Base-by-base conservation (phyloP, 2,329 filamentous ascomycete species). In the Nannizziopsis arthrosporioides region DNA sequence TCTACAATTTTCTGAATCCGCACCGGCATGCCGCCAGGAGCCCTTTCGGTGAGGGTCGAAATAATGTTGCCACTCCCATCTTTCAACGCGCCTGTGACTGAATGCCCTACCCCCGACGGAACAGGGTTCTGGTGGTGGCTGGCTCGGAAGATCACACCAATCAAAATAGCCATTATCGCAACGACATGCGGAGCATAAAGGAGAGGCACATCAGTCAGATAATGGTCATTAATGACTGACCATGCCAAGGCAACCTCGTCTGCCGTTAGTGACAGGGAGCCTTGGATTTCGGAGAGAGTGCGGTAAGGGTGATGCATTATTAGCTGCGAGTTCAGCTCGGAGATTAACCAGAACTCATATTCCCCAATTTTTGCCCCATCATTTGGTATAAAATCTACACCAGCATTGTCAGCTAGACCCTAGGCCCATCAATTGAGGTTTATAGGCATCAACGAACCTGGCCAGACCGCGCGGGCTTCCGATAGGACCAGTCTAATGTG, bases 231-330 rank as follows among this genome's bases (percentile, higher is more conserved):
- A 62, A 94, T 82, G 52, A 94, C 80, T 1, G 80, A 84, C 72
- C 84, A 84, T 27, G 87, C 85, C 30, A 93, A 73, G 40, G 79
- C 76, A 22, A 80, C 73, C 61, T 95, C 89, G 53, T 94, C 89
- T 49, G 80, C 76, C n/a, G 77, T 78, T 38, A 95, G 72, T 41
- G 73, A 71, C 50, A 94, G 76, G 50, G 84, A 78, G 45, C 72
- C 69, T 54, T 85, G 81, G 38, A 94, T 72, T 38, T 81, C 80
- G 3, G 76, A 76, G 27, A 95, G 72, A 36, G 83, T 87, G 47
- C 87, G 84, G 66, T 94, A 94, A 0, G 89, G 89, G 61, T 94
- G 87, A 65, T 94, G 85, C 14, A 94, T 72, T 61, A 94, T 93
- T 56, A 95, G 76, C 57, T 93, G 85, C 3, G 85, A 89, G 65